Evolutionary conservation across 208 protist species (phyloP), one percentile per base, ranked within the genome.

Genomic region (Trypanosoma theileri): DNA sequence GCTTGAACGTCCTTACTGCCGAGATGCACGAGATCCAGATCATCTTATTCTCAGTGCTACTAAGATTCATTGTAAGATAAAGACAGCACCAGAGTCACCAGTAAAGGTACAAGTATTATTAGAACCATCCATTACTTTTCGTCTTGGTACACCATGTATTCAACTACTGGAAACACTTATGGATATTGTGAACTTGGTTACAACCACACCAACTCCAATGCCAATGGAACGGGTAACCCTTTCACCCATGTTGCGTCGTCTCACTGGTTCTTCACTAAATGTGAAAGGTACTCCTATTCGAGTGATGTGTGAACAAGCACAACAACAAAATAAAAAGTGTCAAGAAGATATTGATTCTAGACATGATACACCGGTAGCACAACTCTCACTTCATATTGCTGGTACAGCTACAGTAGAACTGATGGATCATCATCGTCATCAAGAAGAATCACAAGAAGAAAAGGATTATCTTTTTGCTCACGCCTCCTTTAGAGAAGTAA

Each of bases 151-250:
- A 19, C 75, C 90, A 16, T 89, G 84, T 53, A 86, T 92, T 46
- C 82, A 93, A 69, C 69, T 95, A 28, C 67, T 92, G 10, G 86
- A 95, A 75, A 66, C 69, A 28, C 63, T 90, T 16, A 91, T 93
- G 81, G 90, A 95, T 64, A 81, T 95, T 56, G 55, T 83, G 7
- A 91, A 92, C 51, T 61, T 95, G 35, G 61, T 85, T 28, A 26
- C 91, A 22, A 82, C 77, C 3, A 65, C 73, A 0, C 63, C 84
- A 31, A 66, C 82, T 65, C 53, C 54, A 22, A 26, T 60, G 16
- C 28, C 50, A 11, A 16, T 8, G 45, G n/a, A 28, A 17, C 41
- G 31, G 14, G 40, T 19, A 8, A 24, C 40, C 3, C 10, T 17
- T 3, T 59, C 59, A 13, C 35, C 4, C 17, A 28, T 50, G 1